phyloP scores from a whole-genome alignment of 2,329 filamentous ascomycete species.

The Colletotrichum siamense region DNA sequence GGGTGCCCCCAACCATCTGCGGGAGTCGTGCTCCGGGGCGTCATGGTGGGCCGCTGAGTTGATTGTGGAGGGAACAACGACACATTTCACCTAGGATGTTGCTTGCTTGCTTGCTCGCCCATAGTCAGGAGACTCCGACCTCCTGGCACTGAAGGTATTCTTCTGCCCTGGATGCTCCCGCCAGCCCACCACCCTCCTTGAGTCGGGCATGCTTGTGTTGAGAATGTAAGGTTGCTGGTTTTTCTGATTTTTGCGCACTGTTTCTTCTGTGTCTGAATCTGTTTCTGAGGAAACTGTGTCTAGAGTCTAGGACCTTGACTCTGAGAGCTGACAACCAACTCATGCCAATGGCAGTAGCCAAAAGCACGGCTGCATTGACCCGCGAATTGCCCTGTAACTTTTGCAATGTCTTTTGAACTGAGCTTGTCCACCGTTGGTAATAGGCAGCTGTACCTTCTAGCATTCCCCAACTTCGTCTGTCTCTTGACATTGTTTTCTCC shows the following conservation, averaged over 20 bases:
- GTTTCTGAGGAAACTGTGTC: slow-evolving; percentile 2
- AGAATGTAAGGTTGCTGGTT: not conserved
- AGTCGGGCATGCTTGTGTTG: not conserved
- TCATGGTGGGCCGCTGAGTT: not conserved
- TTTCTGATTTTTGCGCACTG: not conserved
- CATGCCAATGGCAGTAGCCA: not conserved
- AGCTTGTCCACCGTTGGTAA: not conserved
- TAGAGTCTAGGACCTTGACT: not conserved
- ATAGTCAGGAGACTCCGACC: slow-evolving; percentile 1
- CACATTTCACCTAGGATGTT: not conserved
- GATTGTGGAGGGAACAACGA: not conserved
- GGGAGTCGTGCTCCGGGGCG: not conserved
- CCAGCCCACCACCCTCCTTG: not conserved
- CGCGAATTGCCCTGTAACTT: not conserved
- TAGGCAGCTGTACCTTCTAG: not conserved
- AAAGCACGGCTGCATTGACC: not conserved
- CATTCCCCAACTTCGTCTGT: not conserved
- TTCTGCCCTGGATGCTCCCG: not conserved
- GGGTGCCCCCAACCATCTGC: not conserved
- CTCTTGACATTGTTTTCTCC: not conserved
- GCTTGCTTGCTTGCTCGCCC: not conserved
- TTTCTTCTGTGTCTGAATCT: not conserved
- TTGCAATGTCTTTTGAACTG: not conserved
- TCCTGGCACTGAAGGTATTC: not conserved
- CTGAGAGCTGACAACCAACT: not conserved